Base-by-base conservation (phyloP, 371 early-diverging fungal genomes). In the Apophysomyces sp. region DNA sequence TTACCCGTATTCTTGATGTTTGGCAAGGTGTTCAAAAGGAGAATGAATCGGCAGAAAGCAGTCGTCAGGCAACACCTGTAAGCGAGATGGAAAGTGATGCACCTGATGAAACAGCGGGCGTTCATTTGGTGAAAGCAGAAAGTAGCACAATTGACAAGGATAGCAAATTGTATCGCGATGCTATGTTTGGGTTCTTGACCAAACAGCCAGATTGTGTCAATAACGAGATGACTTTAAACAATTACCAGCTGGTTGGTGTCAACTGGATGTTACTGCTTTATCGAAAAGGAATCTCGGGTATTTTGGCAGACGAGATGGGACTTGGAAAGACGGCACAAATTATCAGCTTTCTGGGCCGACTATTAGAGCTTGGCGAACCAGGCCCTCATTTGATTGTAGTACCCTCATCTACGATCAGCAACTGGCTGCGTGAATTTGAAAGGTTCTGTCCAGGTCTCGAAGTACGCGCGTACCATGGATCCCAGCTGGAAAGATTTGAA, bases 241-340 rank as follows among this genome's bases (percentile, higher is more conserved):
- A 79, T n/a, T 99, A 98, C 67, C 99, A 99, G 71, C 82, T 97
- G 34, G 81, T 94, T 49, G 99, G 99, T 24, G 78, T 99, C 39
- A 92, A 92, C 62, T 99, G 99, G 99, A 77, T 99, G 62, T 74
- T 85, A 13, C 77, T 95, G 58, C 73, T 97, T 27, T 92, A 93
- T 76, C 81, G 89, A 29, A 89, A 90, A 59, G 73, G 83, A 0
- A 83, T 92, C 0, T 92, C 94, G 2, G 94, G 95, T 4, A 95
- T 97, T 62, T 72, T 97, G 26, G 97, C 95, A 0, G 96, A 95
- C 67, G 94, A 95, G 81, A 96, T 95, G 96, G 99, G 98, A 6
- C 86, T 99, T 9, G 99, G 99, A n/a, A 99, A 99, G 74, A 98
- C 98, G 3, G 91, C 96, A 7, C 98, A 98, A 68, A 93, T 95